A percentile compares a stretch with the other conserved stretches of the same genome.
Evolutionary conservation across 805 yeast species (phyloP).

Genomic region (Deakozyma indianensis): DNA sequence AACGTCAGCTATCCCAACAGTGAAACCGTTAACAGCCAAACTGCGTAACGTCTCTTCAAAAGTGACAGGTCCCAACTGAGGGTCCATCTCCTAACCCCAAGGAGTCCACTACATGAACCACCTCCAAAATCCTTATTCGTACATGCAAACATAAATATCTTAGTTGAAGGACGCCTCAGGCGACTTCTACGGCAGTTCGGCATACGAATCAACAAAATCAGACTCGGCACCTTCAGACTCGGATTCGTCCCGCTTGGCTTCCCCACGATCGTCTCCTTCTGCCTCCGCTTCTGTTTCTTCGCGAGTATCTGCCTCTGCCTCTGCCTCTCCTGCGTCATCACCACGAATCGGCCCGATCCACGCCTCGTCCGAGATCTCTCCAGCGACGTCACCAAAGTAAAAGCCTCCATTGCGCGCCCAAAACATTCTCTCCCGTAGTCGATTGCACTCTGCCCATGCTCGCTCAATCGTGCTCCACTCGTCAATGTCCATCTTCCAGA

Average conservation of each 20-base stretch:
- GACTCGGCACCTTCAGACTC: not conserved
- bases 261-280: not conserved
- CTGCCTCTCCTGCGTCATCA: not conserved
- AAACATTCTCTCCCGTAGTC: constrained; percentile 57
- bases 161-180: no score
- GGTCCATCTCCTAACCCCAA: no score
- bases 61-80: no score
- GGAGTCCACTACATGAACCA: no score
- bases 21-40: no score
- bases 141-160: no score
- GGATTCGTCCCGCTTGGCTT: no score
- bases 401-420: constrained; percentile 65
- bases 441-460: constrained; percentile 51
- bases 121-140: no score
- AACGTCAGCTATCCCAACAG: no score
- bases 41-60: no score
- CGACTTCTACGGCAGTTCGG: not conserved
- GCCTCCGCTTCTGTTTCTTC: not conserved
- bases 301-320: not conserved
- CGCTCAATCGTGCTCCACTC: constrained; percentile 21
- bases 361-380: not conserved
- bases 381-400: constrained; percentile 4
- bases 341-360: not conserved
- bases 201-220: not conserved
- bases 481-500: constrained; percentile 39